Evolutionary conservation across 192 early-diverging fungal species (phyloP), one percentile per base, ranked within the genome.

Genomic region (Lunasporangiospora selenospora): DNA sequence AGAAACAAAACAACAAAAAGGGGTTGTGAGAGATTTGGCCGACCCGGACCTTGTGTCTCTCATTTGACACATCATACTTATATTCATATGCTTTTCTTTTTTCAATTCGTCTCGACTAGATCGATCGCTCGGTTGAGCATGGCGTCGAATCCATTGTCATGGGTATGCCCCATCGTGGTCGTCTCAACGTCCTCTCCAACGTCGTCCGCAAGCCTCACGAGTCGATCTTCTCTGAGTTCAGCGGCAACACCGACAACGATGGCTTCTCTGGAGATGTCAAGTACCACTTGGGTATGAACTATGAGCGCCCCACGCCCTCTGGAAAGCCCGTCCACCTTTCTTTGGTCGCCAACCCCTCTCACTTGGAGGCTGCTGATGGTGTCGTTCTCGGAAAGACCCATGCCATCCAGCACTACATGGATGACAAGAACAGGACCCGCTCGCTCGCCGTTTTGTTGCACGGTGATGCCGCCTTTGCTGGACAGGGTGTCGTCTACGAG

Each of bases 381-480:
- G 93, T 97, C 19, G 95, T 97, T 16, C 83, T 92, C 53, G 95
- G 95, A 54, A 97, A 97, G 83, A 93, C 93, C 26, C 89, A 93
- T 58, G 95, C 90, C 40, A 83, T 90, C 69, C 95, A 95, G 81
- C 90, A 89, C 79, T 95, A 93, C 77, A 87, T 85, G 69, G 94
- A 96, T 79, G 78, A 87, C 53, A 70, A 84, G 41, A 85, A 86
- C 42, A 84, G 87, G 53, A 80, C 67, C 55, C 89, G 86, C 80
- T 86, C 92, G 33, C 93, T 98, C 87, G 86, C 91, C 52, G 84
- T 95, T 65, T 87, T 97, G 50, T 65, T 99, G 71, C 97, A 99
- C 83, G 97, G 97, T 70, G 97, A 99, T 80, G 96, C 97, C 19
- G 95, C 97, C 27, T 98, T 99, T 81, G 92, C 97, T 27, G 97